Evolutionary conservation across 805 yeast genomes (phyloP).

Genomic region (Clavispora phyllophila): DNA sequence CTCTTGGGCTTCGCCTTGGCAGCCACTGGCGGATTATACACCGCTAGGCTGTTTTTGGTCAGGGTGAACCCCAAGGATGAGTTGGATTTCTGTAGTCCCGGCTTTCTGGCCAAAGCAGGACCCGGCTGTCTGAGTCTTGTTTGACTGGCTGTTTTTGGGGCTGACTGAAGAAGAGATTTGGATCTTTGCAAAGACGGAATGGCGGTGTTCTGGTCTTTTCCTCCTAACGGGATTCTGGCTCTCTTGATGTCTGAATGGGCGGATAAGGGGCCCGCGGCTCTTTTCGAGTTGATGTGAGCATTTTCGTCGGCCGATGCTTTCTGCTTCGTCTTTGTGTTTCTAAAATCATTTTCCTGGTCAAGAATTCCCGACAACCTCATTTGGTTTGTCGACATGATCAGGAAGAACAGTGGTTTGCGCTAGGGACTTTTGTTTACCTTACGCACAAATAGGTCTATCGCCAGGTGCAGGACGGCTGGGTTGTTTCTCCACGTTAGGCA

Average conservation of each 20-base stretch:
- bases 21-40: conserved; percentile 5
- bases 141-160: not conserved
- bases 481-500: not conserved
- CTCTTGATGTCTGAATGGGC: conserved; percentile 13
- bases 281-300: conserved; percentile 2
- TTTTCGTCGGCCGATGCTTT: conserved; percentile 1
- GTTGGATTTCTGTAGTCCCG: conserved; percentile 29
- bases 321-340: conserved; percentile 1
- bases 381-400: conserved; percentile 4
- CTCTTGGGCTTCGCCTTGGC: conserved; percentile 7
- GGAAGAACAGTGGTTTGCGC: not conserved
- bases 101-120: conserved; percentile 11
- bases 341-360: conserved; percentile 11
- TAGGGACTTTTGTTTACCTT: not conserved
- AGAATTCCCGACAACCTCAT: conserved; percentile 1
- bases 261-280: conserved; percentile 2
- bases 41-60: not conserved
- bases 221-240: conserved; percentile 32
- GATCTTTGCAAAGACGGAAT: conserved; percentile 28
- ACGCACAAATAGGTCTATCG: not conserved
- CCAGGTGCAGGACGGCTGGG: not conserved
- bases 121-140: conserved; percentile 2
- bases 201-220: conserved; percentile 31
- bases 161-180: conserved; percentile 15
- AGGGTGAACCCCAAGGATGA: conserved; percentile 32